Conservation (phyloP, 1,139 yeast genomes). For the Blastobotrys aristatus region DNA sequence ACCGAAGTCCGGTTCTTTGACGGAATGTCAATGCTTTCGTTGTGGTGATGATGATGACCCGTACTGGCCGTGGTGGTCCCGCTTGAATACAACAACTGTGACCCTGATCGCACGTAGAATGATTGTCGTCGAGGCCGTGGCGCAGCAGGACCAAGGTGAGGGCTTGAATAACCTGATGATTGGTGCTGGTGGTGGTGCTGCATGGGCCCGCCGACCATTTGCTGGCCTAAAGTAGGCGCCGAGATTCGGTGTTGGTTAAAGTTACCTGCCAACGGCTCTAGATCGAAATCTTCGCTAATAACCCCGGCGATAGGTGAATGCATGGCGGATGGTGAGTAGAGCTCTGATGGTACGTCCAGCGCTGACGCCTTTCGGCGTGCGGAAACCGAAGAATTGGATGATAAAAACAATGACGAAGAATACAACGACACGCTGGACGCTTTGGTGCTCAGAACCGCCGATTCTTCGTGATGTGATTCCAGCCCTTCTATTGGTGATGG, state of each 20-base stretch:
- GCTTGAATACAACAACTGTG: conserved; percentile 5
- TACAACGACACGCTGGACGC: conserved; percentile 8
- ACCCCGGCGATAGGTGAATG: conserved; percentile 10
- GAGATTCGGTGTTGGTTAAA: conserved; percentile 5
- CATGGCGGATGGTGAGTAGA: conserved; percentile 9
- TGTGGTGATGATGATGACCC: neutral
- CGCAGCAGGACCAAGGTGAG: conserved; percentile 5
- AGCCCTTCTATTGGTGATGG: neutral
- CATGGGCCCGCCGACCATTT: neutral
- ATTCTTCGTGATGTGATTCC: neutral
- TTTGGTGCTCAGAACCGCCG: neutral
- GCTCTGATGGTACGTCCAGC: neutral
- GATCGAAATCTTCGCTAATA: conserved; percentile 7
- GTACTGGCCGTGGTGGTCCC: neutral
- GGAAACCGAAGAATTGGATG: neutral
- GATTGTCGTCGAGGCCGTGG: conserved; percentile 18
- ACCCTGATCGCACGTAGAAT: conserved; percentile 22
- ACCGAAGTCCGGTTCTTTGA: conserved; percentile 4
- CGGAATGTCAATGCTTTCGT: conserved; percentile 7
- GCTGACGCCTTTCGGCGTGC: conserved; percentile 7
- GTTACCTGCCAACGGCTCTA: neutral
- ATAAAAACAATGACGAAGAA: neutral
- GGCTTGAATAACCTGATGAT: conserved; percentile 7
- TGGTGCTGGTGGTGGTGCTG: neutral
- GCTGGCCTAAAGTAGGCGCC: conserved; percentile 7